Conservation (phyloP, 345 rosid genomes). For the Capsella bursapastoris region DNA sequence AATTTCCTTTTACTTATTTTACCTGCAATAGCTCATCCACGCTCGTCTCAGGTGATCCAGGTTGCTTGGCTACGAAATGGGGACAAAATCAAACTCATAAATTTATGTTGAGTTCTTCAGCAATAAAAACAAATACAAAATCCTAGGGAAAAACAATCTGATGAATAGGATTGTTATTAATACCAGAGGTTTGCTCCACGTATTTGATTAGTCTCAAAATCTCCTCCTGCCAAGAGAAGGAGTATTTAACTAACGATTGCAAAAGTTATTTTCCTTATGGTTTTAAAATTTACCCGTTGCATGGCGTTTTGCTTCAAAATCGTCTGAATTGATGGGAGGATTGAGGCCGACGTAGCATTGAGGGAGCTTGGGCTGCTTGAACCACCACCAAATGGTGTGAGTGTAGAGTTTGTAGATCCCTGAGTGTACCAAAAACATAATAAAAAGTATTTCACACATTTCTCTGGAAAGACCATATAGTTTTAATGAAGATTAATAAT, state of each 20-base stretch:
- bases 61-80: conserved; percentile 62
- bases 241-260: background rate
- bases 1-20: conserved; percentile 6
- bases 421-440: conserved; percentile 43
- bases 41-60: conserved; percentile 58
- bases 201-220: conserved; percentile 75
- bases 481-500: conserved; percentile 10
- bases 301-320: conserved; percentile 80
- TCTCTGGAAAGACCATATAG: conserved; percentile 13
- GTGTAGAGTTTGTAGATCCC: conserved; percentile 64
- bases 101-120: conserved; percentile 23
- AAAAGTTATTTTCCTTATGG: background rate
- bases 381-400: conserved; percentile 54
- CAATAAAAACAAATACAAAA: background rate
- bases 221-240: conserved; percentile 77
- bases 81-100: conserved; percentile 32
- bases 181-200: conserved; percentile 88
- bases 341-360: conserved; percentile 51
- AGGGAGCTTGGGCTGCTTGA: conserved; percentile 56
- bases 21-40: conserved; percentile 73
- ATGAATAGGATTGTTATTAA: conserved; percentile 19
- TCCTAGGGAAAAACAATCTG: background rate
- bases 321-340: conserved; percentile 77
- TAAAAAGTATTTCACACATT: conserved; percentile 15
- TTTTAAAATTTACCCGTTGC: conserved; percentile 66